Conservation (phyloP, 192 early-diverging fungal species). For the Linnemannia zychae region DNA sequence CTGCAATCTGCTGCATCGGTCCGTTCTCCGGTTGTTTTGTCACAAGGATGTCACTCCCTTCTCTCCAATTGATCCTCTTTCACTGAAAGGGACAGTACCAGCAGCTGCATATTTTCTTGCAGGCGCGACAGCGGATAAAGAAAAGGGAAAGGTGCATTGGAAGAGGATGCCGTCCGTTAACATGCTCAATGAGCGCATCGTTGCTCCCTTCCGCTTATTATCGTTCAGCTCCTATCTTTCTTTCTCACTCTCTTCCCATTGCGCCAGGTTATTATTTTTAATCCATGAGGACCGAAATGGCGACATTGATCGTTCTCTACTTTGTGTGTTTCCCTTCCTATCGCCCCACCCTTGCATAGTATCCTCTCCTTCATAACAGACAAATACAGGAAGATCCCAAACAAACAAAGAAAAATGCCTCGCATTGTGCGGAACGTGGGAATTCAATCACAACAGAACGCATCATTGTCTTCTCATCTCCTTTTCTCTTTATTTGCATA, state of each 20-base stretch:
- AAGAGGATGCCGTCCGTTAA: background rate
- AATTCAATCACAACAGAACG: background rate
- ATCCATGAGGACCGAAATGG: background rate
- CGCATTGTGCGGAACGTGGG: background rate
- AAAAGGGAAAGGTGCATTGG: background rate
- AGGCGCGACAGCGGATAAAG: background rate
- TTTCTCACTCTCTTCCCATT: background rate
- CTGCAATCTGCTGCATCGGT: background rate
- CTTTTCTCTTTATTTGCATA: background rate
- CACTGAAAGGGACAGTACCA: background rate
- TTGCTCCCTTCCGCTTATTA: background rate
- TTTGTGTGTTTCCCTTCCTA: background rate
- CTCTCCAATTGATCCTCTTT: background rate
- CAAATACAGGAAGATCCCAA: too few relatives aligned
- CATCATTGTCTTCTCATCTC: slow-evolving; percentile 5
- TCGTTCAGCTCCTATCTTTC: background rate
- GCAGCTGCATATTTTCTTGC: background rate
- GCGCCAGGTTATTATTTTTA: background rate
- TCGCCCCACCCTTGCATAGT: too few relatives aligned
- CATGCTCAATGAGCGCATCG: background rate
- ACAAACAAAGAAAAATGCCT: background rate
- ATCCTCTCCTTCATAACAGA: too few relatives aligned
- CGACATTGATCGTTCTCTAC: background rate
- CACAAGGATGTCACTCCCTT: background rate
- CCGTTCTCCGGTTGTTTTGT: background rate